Percentiles rank a stretch among this genome's conserved stretches.
Evolutionary conservation across 805 yeast genomes (phyloP).

Genomic region (Suhomyces sp.): DNA sequence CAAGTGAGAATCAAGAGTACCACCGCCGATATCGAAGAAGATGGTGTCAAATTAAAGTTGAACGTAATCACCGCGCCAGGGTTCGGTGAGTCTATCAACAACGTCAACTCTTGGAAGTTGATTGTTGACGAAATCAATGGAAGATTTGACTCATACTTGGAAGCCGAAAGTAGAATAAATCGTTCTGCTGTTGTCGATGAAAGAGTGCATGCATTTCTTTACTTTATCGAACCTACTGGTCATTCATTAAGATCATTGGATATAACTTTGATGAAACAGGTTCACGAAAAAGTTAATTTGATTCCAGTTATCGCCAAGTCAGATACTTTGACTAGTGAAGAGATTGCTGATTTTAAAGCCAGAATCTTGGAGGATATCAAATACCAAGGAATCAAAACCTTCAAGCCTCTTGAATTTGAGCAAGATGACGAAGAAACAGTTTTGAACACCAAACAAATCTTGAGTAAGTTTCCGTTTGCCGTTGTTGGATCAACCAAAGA

Average conservation of each 20-base stretch:
- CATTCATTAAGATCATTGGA: slow-evolving; percentile 89
- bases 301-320: slow-evolving; percentile 94
- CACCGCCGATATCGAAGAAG: slow-evolving; percentile 71
- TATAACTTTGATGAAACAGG: slow-evolving; percentile 78
- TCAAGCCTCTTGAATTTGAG: slow-evolving; percentile 74
- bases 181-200: slow-evolving; percentile 71
- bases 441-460: slow-evolving; percentile 60
- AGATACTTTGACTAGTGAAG: slow-evolving; percentile 88
- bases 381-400: slow-evolving; percentile 67
- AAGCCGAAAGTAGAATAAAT: slow-evolving; percentile 79
- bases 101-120: slow-evolving; percentile 74
- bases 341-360: slow-evolving; percentile 69
- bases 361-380: slow-evolving; percentile 75
- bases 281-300: slow-evolving; percentile 88
- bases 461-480: slow-evolving; percentile 83
- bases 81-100: slow-evolving; percentile 87
- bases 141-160: slow-evolving; percentile 85
- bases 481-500: slow-evolving; percentile 84
- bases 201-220: slow-evolving; percentile 89
- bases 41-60: slow-evolving; percentile 82
- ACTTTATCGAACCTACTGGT: slow-evolving; percentile 96
- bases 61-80: slow-evolving; percentile 90
- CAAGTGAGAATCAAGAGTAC: slow-evolving; percentile 61
- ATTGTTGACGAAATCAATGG: slow-evolving; percentile 83
- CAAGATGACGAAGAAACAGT: slow-evolving; percentile 83